phyloP scores from a whole-genome alignment of 768 basidiomycete genomes.

The Strobilomyces confusus region DNA sequence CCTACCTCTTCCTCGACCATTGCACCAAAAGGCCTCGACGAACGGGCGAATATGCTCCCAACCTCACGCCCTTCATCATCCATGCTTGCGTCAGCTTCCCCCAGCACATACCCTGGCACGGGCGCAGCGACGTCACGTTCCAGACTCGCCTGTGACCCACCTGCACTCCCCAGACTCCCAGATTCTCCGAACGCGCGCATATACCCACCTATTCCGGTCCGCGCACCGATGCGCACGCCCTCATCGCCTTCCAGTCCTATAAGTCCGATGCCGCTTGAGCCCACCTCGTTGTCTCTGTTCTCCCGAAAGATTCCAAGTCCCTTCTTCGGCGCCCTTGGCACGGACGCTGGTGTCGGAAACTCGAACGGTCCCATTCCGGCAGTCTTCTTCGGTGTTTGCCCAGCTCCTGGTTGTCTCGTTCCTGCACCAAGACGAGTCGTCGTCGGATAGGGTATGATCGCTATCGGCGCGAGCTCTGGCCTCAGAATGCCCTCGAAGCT shows the following conservation, averaged over 20 bases:
- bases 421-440: constrained; percentile 3
- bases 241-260: constrained; percentile 4
- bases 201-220: constrained; percentile 18
- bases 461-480: constrained; percentile 20
- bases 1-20: constrained; percentile 8
- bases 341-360: constrained; percentile 20
- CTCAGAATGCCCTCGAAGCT: constrained; percentile 25
- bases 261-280: neutral
- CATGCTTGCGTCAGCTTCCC: neutral
- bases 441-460: constrained; percentile 22
- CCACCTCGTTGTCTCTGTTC: constrained; percentile 3
- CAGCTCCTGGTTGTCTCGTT: constrained; percentile 1
- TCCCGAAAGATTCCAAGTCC: constrained; percentile 4
- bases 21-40: constrained; percentile 6
- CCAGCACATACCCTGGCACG: constrained; percentile 15
- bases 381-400: constrained; percentile 20
- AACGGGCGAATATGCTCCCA: constrained; percentile 5
- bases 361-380: constrained; percentile 3
- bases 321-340: constrained; percentile 12
- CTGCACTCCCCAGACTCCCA: neutral
- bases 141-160: neutral
- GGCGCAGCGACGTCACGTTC: constrained; percentile 17
- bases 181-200: constrained; percentile 19
- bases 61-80: neutral
- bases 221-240: neutral